These are phyloP conservation scores for Jatropha curcas DNA, from an alignment of 345 rosid genomes.

Conservation along the genomic window DNA sequence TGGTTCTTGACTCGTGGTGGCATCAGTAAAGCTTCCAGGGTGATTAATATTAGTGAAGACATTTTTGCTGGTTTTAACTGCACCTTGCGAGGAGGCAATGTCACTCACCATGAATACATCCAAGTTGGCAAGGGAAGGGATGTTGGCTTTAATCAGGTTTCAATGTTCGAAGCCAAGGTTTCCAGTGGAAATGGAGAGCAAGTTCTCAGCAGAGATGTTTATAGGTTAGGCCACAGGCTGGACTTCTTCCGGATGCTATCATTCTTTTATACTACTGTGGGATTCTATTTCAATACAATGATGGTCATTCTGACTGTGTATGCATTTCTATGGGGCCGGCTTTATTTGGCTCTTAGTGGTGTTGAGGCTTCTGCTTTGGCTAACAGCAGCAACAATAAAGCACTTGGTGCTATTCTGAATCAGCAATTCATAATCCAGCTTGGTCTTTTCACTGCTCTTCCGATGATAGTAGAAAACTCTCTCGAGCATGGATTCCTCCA, in stretches of 20 bases:
- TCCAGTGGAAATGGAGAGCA: conserved; percentile 99
- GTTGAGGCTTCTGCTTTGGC: conserved; percentile 65
- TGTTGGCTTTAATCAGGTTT: conserved; percentile 93
- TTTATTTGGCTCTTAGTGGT: conserved; percentile 92
- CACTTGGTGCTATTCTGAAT: conserved; percentile 73
- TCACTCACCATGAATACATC: conserved; percentile 95
- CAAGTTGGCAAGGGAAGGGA: conserved; percentile 99
- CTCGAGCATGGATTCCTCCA: conserved; percentile 94
- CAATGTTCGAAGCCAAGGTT: conserved; percentile 99
- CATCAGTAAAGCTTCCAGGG: conserved; percentile 93
- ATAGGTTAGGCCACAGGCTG: conserved; percentile 92
- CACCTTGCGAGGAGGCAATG: conserved; percentile 95
- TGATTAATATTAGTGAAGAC: conserved; percentile 96
- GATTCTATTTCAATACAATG: conserved; percentile 96
- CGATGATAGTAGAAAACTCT: conserved; percentile 93
- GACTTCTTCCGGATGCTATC: conserved; percentile 98
- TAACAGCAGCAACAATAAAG: conserved; percentile 46
- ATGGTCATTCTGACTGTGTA: conserved; percentile 82
- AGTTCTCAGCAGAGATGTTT: conserved; percentile 94
- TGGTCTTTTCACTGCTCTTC: conserved; percentile 93
- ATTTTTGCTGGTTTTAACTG: conserved; percentile 99
- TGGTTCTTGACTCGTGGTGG: conserved; percentile 99
- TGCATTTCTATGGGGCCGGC: conserved; percentile 95
- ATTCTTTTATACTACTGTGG: conserved; percentile 91
- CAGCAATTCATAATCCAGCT: conserved; percentile 88